These are phyloP conservation scores for Colletotrichum australisinense DNA, from an alignment of 2,329 filamentous ascomycete species.

Conservation along the genomic window DNA sequence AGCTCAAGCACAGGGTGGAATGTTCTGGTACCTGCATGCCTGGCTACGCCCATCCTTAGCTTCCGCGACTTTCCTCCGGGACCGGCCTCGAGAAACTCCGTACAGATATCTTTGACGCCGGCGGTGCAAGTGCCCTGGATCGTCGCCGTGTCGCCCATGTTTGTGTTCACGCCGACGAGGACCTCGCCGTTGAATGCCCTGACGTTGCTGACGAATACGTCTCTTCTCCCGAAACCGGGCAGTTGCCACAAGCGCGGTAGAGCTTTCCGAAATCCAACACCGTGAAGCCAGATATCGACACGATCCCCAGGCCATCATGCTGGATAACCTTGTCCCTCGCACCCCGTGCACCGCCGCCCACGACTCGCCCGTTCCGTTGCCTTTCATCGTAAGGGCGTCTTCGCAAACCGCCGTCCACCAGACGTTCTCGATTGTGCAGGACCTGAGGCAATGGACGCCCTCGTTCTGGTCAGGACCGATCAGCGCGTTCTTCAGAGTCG, in stretches of 20 bases:
- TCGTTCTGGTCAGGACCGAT: slow-evolving; percentile 57
- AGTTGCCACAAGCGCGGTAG: slow-evolving; percentile 37
- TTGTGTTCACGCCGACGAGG: slow-evolving; percentile 36
- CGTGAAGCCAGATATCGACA: slow-evolving; percentile 35
- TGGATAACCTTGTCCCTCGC: slow-evolving; percentile 35
- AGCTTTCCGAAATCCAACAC: slow-evolving; percentile 36
- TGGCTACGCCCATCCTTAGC: not conserved
- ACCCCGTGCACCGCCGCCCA: slow-evolving; percentile 31
- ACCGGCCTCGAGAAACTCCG: slow-evolving; percentile 34
- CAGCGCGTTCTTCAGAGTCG: slow-evolving; percentile 56
- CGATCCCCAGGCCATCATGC: slow-evolving; percentile 36
- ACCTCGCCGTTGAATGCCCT: slow-evolving; percentile 37
- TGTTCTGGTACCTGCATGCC: no score
- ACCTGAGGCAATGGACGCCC: slow-evolving; percentile 57
- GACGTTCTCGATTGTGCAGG: slow-evolving; percentile 56
- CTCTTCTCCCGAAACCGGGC: slow-evolving; percentile 33
- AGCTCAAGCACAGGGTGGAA: no score
- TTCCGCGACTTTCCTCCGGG: slow-evolving; percentile 36
- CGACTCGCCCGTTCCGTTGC: slow-evolving; percentile 32
- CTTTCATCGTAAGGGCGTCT: slow-evolving; percentile 32
- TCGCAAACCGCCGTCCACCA: slow-evolving; percentile 62
- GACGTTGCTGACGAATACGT: slow-evolving; percentile 36
- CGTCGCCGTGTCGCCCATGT: slow-evolving; percentile 35
- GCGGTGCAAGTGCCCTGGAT: slow-evolving; percentile 34
- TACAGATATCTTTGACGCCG: slow-evolving; percentile 36